Evolutionary conservation across 805 yeast genomes (phyloP), one percentile per base, ranked within the genome.

Genomic region (Diddensiella transvaalensis): DNA sequence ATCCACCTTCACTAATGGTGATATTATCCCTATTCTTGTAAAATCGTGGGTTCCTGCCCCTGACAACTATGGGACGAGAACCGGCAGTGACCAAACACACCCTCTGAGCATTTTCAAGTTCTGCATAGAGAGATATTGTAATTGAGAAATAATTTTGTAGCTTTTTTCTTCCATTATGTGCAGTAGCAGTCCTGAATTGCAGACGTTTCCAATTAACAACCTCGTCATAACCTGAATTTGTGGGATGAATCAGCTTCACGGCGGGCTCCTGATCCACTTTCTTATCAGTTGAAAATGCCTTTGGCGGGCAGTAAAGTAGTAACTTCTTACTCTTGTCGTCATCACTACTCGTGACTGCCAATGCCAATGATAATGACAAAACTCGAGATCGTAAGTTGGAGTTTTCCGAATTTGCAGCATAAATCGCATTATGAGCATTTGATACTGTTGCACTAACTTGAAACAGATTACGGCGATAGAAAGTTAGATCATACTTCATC

Each of bases 1-100:
- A 8, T 6, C 15, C 15, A 17, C 38, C 38, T 6, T 35, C 38
- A 15, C 21, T 35, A 18, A 79, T 71, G 43, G 72, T 57, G 18
- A 77, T 61, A 56, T 78, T 82, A 42, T 76, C 74, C 48, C 79
- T 64, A 48, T 76, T 78, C 29, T 72, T 71, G 56, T 79, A 79
- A 52, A 79, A 80, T n/a, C 78, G 71, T 2, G 85, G 84, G 54
- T 79, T 80, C 44, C 84, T 62, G 2, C 85, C 85, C 52, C 85
- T 62, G 5, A 79, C 84, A 11, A 77, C 76, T 2, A 80, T 74
- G 1, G 81, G 81, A 29, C 72, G 56, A 0, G 72, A 64, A 33
- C 56, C 53, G n/a, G 66, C 51, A 1, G 41, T 48, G 18, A 55
- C 53, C 3, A 52, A 18, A 23, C 50, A 42, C 5, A 54, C 53